Conservation (phyloP, 1,284 basidiomycete species). For the Naganishia albida region DNA sequence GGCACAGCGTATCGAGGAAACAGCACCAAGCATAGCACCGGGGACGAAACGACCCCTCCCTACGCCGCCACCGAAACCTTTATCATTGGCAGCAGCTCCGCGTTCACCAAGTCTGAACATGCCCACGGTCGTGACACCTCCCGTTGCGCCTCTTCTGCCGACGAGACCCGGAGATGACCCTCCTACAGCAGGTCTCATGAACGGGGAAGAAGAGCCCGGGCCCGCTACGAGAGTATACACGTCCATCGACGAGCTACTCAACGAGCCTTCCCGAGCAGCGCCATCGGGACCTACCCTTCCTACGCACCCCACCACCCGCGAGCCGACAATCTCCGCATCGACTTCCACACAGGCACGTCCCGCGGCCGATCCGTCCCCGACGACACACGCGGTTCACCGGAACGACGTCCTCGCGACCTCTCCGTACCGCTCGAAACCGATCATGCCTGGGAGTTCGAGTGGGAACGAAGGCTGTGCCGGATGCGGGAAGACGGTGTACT, state of each 20-base stretch:
- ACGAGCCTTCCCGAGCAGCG: not conserved
- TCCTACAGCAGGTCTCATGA: no score
- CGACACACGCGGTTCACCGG: constrained; percentile 37
- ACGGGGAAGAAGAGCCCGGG: not conserved
- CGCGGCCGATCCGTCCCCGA: constrained; percentile 43
- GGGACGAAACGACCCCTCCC: not conserved
- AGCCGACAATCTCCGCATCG: not conserved
- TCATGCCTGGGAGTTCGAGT: constrained; percentile 37
- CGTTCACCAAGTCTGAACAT: no score
- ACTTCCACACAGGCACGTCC: not conserved
- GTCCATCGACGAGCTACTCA: constrained; percentile 41
- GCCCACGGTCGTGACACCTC: no score
- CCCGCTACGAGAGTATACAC: constrained; percentile 18
- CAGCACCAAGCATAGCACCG: no score
- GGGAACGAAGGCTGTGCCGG: constrained; percentile 43
- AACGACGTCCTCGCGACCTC: constrained; percentile 33
- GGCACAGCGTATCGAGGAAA: no score
- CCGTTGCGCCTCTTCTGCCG: no score
- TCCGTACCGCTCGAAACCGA: constrained; percentile 36
- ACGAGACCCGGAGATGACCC: no score
- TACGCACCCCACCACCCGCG: not conserved
- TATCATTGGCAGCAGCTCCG: not conserved
- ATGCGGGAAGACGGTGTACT: constrained; percentile 53
- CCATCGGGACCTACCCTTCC: not conserved
- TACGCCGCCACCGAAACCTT: not conserved